Evolutionary conservation across 306 rosid species (phyloP).

Genomic region (Rosa chinensis): DNA sequence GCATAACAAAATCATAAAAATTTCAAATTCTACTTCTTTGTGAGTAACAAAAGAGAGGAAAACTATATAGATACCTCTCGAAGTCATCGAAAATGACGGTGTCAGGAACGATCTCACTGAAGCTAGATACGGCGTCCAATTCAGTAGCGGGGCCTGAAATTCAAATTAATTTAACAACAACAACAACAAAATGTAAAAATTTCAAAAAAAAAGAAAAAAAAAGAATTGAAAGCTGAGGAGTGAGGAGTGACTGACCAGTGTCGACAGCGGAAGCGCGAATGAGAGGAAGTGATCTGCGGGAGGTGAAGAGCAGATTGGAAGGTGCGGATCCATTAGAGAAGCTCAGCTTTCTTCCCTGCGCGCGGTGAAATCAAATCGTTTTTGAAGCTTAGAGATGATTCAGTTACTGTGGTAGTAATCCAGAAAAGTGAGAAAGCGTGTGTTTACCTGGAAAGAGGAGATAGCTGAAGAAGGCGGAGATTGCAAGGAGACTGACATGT

Average conservation of each 20-base stretch:
- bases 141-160: conserved; percentile 56
- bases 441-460: conserved; percentile 42
- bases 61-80: conserved; percentile 40
- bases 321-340: conserved; percentile 42
- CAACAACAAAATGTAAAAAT: not conserved
- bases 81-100: conserved; percentile 95
- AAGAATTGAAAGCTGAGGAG: not conserved
- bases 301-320: conserved; percentile 31
- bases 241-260: conserved; percentile 39
- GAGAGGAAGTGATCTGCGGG: conserved; percentile 36
- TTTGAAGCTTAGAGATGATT: not conserved
- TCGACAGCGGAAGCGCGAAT: conserved; percentile 59
- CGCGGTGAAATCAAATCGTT: not conserved
- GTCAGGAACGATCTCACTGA: conserved; percentile 98
- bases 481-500: conserved; percentile 66
- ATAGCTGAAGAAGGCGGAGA: conserved; percentile 61
- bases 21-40: not conserved
- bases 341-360: conserved; percentile 39
- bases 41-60: not conserved
- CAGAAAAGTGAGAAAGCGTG: not conserved
- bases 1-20: not conserved
- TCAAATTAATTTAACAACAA: not conserved
- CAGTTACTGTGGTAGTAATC: not conserved
- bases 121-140: conserved; percentile 76
- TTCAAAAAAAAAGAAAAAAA: too few species aligned